A percentile compares a stretch with the other conserved stretches of the same genome.
phyloP scores from a whole-genome alignment of 495 filamentous ascomycete genomes.

The Podospora comata region DNA sequence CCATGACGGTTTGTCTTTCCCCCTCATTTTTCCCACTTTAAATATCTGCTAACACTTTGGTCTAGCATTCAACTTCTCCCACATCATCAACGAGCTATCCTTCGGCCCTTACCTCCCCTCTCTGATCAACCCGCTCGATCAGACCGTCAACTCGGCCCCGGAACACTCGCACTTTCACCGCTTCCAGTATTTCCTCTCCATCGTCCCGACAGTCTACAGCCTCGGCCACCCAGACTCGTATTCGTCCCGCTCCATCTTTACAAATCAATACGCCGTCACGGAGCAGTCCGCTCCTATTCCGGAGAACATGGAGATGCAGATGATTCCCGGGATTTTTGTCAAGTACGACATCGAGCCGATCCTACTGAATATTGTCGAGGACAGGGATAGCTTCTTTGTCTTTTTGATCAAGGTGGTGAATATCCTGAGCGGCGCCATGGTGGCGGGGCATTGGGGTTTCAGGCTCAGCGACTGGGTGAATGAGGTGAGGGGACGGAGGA shows the following conservation, averaged over 20 bases:
- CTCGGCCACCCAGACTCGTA: constrained; percentile 41
- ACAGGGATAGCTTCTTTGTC: constrained; percentile 66
- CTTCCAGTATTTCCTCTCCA: constrained; percentile 96
- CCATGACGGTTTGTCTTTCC: constrained; percentile 60
- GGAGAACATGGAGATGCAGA: constrained; percentile 47
- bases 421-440: constrained; percentile 57
- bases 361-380: constrained; percentile 77
- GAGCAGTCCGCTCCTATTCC: constrained; percentile 67
- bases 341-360: constrained; percentile 99
- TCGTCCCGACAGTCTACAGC: constrained; percentile 94
- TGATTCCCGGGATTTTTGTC: constrained; percentile 91
- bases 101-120: constrained; percentile 94
- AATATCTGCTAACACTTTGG: not conserved
- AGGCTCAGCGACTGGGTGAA: constrained; percentile 51
- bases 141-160: constrained; percentile 70
- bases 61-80: constrained; percentile 93
- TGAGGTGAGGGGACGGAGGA: constrained; percentile 47
- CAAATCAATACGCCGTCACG: constrained; percentile 97
- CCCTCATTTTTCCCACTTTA: too few species aligned
- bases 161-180: constrained; percentile 91
- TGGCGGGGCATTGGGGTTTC: constrained; percentile 60
- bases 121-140: constrained; percentile 90
- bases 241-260: constrained; percentile 61
- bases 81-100: constrained; percentile 93
- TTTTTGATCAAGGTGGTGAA: constrained; percentile 72